phyloP scores from a whole-genome alignment of 805 yeast species.

The Deakozyma indianensis region DNA sequence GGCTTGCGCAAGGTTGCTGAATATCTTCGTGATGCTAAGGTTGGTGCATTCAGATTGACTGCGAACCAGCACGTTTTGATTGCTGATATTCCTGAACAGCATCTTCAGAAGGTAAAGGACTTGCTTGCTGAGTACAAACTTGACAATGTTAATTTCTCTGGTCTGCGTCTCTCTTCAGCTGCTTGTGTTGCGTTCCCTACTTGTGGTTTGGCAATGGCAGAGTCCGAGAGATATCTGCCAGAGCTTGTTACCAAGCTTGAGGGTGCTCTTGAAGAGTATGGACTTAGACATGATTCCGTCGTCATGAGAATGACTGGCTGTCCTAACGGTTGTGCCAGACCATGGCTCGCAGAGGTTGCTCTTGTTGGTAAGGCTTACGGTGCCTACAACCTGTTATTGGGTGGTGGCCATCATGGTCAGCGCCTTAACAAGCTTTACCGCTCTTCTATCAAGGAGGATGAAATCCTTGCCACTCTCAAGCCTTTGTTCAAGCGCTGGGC shows the following conservation, averaged over 20 bases:
- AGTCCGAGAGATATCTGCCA: conserved; percentile 87
- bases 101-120: conserved; percentile 45
- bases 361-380: conserved; percentile 91
- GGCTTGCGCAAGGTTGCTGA: conserved; percentile 74
- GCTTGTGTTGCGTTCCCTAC: conserved; percentile 98
- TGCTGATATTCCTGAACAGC: conserved; percentile 56
- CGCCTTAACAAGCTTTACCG: conserved; percentile 81
- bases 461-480: conserved; percentile 58
- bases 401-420: conserved; percentile 92
- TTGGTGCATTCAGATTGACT: conserved; percentile 83
- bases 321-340: conserved; percentile 97
- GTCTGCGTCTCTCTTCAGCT: conserved; percentile 76
- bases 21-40: conserved; percentile 39
- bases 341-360: conserved; percentile 95
- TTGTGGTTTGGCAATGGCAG: conserved; percentile 98
- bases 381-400: conserved; percentile 84
- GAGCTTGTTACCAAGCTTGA: conserved; percentile 69
- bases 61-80: conserved; percentile 89
- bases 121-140: conserved; percentile 60
- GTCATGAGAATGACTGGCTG: conserved; percentile 99
- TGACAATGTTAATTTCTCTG: conserved; percentile 73
- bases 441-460: conserved; percentile 81
- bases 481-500: conserved; percentile 94
- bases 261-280: conserved; percentile 76
- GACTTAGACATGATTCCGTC: conserved; percentile 84